These are phyloP conservation scores for Candida argentea DNA, from an alignment of 805 yeast genomes.

Conservation along the genomic window DNA sequence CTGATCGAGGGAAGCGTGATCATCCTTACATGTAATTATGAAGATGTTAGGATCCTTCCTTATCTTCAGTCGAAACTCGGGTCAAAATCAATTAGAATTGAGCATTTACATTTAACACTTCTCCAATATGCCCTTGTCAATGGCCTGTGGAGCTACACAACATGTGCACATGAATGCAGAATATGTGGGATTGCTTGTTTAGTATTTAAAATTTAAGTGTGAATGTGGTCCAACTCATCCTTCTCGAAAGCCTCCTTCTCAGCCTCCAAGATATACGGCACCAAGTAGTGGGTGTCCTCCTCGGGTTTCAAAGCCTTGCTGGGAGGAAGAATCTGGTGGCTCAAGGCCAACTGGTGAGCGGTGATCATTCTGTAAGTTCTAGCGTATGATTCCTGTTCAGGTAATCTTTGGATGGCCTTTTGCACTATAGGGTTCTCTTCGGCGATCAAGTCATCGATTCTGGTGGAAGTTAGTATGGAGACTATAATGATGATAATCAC, in stretches of 20 bases:
- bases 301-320: constrained; percentile 68
- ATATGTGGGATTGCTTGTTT: too few relatives aligned
- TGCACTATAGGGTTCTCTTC: constrained; percentile 86
- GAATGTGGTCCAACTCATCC: constrained; percentile 75
- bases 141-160: too few relatives aligned
- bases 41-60: too few relatives aligned
- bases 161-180: too few relatives aligned
- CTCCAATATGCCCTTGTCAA: too few relatives aligned
- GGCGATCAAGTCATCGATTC: constrained; percentile 74
- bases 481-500: neutral
- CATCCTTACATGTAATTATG: too few relatives aligned
- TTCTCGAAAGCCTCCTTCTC: constrained; percentile 88
- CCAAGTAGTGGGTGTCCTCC: constrained; percentile 73
- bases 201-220: too few relatives aligned
- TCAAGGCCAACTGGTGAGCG: constrained; percentile 79
- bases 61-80: too few relatives aligned
- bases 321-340: constrained; percentile 78
- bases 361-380: constrained; percentile 88
- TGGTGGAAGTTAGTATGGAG: constrained; percentile 11
- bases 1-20: too few relatives aligned
- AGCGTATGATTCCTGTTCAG: constrained; percentile 74
- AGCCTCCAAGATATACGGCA: constrained; percentile 87
- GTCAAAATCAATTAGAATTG: too few relatives aligned
- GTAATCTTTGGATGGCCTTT: constrained; percentile 82
- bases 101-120: too few relatives aligned